Evolutionary conservation across 1,139 yeast species (phyloP).

Genomic region (Yamadazyma diddensiae): DNA sequence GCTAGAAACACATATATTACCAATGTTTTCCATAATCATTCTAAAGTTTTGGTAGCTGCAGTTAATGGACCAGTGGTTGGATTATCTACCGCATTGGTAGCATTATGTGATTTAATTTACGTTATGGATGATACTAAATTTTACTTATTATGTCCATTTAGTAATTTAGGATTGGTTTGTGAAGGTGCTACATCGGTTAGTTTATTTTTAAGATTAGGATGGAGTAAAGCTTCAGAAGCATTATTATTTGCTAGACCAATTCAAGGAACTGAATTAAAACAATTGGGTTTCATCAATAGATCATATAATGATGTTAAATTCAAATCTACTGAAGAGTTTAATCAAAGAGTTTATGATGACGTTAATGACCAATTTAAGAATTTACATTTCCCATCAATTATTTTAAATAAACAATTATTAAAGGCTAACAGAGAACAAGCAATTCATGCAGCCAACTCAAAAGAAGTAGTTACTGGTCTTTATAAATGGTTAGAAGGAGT

Average conservation of each 20-base stretch:
- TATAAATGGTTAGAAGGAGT: constrained; percentile 68
- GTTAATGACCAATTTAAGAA: constrained; percentile 43
- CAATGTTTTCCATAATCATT: constrained; percentile 66
- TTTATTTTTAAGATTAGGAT: constrained; percentile 67
- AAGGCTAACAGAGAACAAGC: constrained; percentile 46
- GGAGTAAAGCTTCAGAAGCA: constrained; percentile 73
- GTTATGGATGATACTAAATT: constrained; percentile 58
- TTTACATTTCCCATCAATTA: constrained; percentile 58
- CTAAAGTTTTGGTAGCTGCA: constrained; percentile 70
- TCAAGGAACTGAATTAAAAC: constrained; percentile 53
- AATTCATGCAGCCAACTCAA: constrained; percentile 52
- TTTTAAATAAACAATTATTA: constrained; percentile 59
- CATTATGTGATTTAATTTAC: constrained; percentile 74
- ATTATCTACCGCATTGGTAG: constrained; percentile 68
- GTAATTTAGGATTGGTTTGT: constrained; percentile 78
- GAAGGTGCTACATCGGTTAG: constrained; percentile 81
- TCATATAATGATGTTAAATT: constrained; percentile 38
- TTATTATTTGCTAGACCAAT: constrained; percentile 69
- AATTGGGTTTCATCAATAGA: constrained; percentile 63
- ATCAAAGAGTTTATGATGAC: constrained; percentile 47
- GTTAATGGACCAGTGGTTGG: constrained; percentile 91
- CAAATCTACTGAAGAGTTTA: constrained; percentile 58
- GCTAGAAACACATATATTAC: constrained; percentile 72
- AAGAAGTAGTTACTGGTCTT: constrained; percentile 68
- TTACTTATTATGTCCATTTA: constrained; percentile 71